Evolutionary conservation across 768 basidiomycete genomes (phyloP).

Genomic region (Chalciporus sphaerocephalus): DNA sequence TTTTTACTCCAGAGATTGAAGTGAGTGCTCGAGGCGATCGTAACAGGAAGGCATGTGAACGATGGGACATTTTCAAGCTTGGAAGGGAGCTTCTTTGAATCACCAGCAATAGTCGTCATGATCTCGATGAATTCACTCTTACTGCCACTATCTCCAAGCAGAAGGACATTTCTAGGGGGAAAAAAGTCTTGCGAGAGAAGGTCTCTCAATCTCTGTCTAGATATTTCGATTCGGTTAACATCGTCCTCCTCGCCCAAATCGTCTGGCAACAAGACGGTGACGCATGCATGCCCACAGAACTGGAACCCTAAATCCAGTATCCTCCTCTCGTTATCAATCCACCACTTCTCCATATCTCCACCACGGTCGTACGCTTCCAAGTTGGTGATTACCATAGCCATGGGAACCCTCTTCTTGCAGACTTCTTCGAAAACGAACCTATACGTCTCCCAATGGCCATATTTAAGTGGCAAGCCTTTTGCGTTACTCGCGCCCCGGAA

Average conservation of each 20-base stretch:
- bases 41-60: constrained; percentile 4
- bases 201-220: constrained; percentile 8
- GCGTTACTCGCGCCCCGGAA: constrained; percentile 21
- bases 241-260: background rate
- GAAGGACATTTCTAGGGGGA: constrained; percentile 17
- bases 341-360: constrained; percentile 35
- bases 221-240: constrained; percentile 6
- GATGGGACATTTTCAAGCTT: background rate
- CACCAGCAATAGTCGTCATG: background rate
- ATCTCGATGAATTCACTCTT: constrained; percentile 12
- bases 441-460: constrained; percentile 18
- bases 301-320: constrained; percentile 30
- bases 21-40: constrained; percentile 7
- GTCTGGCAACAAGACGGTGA: constrained; percentile 22
- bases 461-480: constrained; percentile 15
- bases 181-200: constrained; percentile 6
- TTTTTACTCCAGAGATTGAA: constrained; percentile 17
- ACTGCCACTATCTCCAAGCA: constrained; percentile 16
- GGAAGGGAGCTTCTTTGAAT: background rate
- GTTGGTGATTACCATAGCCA: constrained; percentile 25
- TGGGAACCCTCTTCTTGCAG: constrained; percentile 23
- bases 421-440: constrained; percentile 21
- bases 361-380: constrained; percentile 25
- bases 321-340: constrained; percentile 24
- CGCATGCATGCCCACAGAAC: constrained; percentile 35